Evolutionary conservation across 2,329 filamentous ascomycete species (phyloP).

Genomic region (Aspergillus nomiae): DNA sequence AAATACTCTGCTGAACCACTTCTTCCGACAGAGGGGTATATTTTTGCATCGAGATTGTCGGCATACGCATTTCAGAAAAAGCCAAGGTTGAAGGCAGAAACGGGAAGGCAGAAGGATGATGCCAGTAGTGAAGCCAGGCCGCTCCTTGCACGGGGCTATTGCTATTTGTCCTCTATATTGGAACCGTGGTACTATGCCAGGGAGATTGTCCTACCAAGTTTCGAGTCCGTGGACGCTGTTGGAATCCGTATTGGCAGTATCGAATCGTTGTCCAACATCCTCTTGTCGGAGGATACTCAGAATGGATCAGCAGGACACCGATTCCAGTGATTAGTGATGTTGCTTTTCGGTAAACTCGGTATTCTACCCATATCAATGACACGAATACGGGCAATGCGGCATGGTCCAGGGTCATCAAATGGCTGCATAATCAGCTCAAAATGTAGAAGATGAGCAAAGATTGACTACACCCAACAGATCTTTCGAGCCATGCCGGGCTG

Average conservation of each 20-base stretch:
- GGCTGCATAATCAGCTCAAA: conserved; percentile 16
- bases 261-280: conserved; percentile 14
- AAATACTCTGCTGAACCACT: neutral
- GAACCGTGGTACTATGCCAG: conserved; percentile 13
- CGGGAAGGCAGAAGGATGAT: conserved; percentile 7
- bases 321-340: conserved; percentile 2
- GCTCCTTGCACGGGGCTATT: conserved; percentile 21
- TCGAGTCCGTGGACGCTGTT: conserved; percentile 17
- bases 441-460: conserved; percentile 4
- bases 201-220: conserved; percentile 19
- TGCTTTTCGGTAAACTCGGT: conserved; percentile 12
- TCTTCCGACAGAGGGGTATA: neutral
- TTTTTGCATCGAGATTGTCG: conserved; percentile 8
- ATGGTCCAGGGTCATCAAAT: conserved; percentile 14
- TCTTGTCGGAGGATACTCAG: conserved; percentile 2
- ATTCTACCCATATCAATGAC: conserved; percentile 17
- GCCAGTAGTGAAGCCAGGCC: conserved; percentile 17
- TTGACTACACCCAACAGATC: conserved; percentile 5
- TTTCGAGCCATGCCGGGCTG: conserved; percentile 1
- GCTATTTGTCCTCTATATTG: conserved; percentile 9
- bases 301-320: conserved; percentile 13
- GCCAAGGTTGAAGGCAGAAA: conserved; percentile 1
- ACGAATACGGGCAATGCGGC: conserved; percentile 14
- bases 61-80: conserved; percentile 1
- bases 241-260: conserved; percentile 13